Evolutionary conservation across 225 moss, liverwort and hornwort species (phyloP), one percentile per base, ranked within the genome.

Genomic region (Bryum argenteum): DNA sequence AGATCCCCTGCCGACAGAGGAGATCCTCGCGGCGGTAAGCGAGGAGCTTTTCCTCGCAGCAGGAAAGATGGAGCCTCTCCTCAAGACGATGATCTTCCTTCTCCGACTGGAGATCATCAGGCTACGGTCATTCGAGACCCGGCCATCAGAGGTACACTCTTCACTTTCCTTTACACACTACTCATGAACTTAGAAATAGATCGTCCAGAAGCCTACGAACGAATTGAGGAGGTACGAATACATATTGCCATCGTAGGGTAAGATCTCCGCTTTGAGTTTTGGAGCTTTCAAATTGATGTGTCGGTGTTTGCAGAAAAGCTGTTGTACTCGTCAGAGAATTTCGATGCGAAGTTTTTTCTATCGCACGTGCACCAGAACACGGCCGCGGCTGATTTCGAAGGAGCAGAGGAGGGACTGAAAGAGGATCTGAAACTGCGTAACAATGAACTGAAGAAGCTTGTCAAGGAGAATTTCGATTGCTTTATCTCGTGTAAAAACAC

Each of bases 401-500:
- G 83, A 52, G 92, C 94, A 21, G 94, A 88, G 80, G 75, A 88
- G 80, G 90, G 90, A 1, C 54, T 94, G 54, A 93, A 86, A 65
- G 74, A 72, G 79, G 90, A 94, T 71, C 73, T 97, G 3, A 89
- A 92, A 65, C 58, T 66, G 40, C 90, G 92, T 38, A 97, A 91
- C 77, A 89, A 94, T 16, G 90, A 97, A 60, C 81, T 94, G 47
- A 97, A 97, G 81, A 94, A 88, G 70, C 97, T 97, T 14, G 97
- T 97, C 60, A 97, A 97, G 71, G 97, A 97, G 48, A 94, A 97
- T 59, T 97, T 97, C 39, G 97, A 97, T 72, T 97, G 97, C 67
- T 97, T 94, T 69, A 94, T 97, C 65, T 97, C 97, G 17, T 97
- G 97, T 69, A 97, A 97, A 89, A 97, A 92, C 54, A 97, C 97